phyloP scores from a whole-genome alignment of 192 early-diverging fungal species.

The Backusella mclennaniae region DNA sequence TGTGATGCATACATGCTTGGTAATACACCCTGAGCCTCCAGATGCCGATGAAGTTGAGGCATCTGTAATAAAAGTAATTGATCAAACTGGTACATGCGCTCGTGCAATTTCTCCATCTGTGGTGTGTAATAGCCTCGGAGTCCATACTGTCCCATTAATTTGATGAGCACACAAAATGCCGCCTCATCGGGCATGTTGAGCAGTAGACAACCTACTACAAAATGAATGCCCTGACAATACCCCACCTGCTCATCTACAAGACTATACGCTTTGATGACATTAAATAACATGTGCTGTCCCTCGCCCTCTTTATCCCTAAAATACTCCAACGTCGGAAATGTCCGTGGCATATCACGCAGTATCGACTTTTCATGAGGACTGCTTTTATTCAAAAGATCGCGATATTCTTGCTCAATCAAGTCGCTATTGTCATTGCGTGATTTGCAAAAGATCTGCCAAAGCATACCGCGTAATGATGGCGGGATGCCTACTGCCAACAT shows the following conservation, averaged over 20 bases:
- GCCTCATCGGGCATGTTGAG: conserved; percentile 98
- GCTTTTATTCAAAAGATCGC: conserved; percentile 60
- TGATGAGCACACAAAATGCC: conserved; percentile 89
- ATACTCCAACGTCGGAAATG: conserved; percentile 86
- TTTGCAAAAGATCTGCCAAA: conserved; percentile 91
- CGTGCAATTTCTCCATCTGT: conserved; percentile 85
- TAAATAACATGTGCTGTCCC: conserved; percentile 86
- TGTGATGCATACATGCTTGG: conserved; percentile 96
- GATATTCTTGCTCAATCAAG: conserved; percentile 73
- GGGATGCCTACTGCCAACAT: conserved; percentile 85
- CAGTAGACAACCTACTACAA: conserved; percentile 88
- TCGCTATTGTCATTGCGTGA: conserved; percentile 56
- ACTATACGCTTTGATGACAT: conserved; percentile 91
- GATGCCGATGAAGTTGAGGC: conserved; percentile 77
- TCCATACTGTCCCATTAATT: conserved; percentile 85
- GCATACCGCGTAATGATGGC: conserved; percentile 81
- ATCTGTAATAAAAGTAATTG: conserved; percentile 75
- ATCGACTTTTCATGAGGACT: conserved; percentile 89
- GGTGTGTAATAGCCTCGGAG: conserved; percentile 91
- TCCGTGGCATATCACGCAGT: conserved; percentile 82
- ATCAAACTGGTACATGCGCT: conserved; percentile 89
- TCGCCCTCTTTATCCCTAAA: conserved; percentile 66
- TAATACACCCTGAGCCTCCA: conserved; percentile 78
- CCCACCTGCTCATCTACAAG: conserved; percentile 92
- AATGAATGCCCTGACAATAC: conserved; percentile 97